phyloP scores from a whole-genome alignment of 2,329 filamentous ascomycete species.

The Ceratocystis cacaofunesta region DNA sequence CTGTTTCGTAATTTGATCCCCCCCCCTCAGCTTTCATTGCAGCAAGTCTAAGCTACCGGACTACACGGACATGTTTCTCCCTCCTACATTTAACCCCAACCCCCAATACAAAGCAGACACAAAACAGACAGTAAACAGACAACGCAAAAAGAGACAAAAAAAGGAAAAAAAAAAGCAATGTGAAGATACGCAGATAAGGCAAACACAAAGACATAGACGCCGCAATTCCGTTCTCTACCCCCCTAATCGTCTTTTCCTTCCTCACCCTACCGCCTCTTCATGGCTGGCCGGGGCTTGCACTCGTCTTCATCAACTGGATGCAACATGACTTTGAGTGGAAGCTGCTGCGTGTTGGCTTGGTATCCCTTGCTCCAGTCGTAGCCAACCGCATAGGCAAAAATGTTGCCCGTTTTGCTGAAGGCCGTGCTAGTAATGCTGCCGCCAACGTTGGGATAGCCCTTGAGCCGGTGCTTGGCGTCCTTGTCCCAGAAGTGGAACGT shows the following conservation, averaged over 20 bases:
- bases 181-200: background rate
- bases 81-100: too few relatives aligned
- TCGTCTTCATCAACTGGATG: conserved; percentile 54
- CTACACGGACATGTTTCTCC: too few relatives aligned
- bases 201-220: background rate
- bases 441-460: conserved; percentile 72
- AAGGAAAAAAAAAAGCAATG: conserved; percentile 2
- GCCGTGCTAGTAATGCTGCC: conserved; percentile 79
- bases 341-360: conserved; percentile 59
- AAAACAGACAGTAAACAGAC: background rate
- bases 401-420: conserved; percentile 76
- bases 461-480: conserved; percentile 74
- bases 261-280: conserved; percentile 40
- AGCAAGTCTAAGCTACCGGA: too few relatives aligned
- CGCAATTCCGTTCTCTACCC: background rate
- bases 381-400: conserved; percentile 79
- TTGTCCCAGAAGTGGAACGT: conserved; percentile 98
- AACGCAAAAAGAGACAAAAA: background rate
- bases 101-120: background rate
- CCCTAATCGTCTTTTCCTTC: background rate
- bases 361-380: conserved; percentile 99
- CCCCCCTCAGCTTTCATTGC: too few relatives aligned
- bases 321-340: conserved; percentile 71
- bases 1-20: too few relatives aligned
- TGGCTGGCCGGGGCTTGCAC: conserved; percentile 45